Conservation (phyloP, 2,329 filamentous ascomycete genomes). For the Thelonectria olida region DNA sequence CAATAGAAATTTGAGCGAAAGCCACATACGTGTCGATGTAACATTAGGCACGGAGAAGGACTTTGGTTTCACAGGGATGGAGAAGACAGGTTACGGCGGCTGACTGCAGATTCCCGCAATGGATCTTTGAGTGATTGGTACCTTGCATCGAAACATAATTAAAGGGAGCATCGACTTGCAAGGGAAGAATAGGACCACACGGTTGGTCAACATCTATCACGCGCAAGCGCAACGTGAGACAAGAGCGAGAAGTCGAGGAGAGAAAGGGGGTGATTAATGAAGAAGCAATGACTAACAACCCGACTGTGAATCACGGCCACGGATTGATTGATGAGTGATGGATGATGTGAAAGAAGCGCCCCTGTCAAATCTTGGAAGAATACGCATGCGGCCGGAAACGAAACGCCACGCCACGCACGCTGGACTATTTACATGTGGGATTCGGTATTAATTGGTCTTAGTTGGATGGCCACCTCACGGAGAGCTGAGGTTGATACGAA, state of each 20-base stretch:
- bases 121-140: neutral
- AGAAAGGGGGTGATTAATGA: neutral
- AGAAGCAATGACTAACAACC: too few species aligned
- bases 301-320: too few species aligned
- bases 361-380: too few species aligned
- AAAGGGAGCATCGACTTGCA: constrained; percentile 3
- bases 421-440: too few species aligned
- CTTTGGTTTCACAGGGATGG: constrained; percentile 16
- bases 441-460: too few species aligned
- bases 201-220: too few species aligned
- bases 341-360: too few species aligned
- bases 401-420: too few species aligned
- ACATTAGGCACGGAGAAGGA: neutral
- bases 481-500: neutral
- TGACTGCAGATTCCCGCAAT: constrained; percentile 11
- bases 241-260: neutral
- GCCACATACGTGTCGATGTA: constrained; percentile 10
- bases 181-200: constrained; percentile 11
- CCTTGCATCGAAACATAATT: constrained; percentile 9
- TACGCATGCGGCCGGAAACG: too few species aligned
- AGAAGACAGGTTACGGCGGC: constrained; percentile 5
- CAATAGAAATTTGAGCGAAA: too few species aligned
- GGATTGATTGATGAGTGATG: too few species aligned
- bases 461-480: too few species aligned
- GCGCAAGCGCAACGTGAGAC: constrained; percentile 10